Percentiles rank a stretch among this genome's conserved stretches.
phyloP scores from a whole-genome alignment of 202 grass and related monocot species.

The Dendrocalamus latiflorus region DNA sequence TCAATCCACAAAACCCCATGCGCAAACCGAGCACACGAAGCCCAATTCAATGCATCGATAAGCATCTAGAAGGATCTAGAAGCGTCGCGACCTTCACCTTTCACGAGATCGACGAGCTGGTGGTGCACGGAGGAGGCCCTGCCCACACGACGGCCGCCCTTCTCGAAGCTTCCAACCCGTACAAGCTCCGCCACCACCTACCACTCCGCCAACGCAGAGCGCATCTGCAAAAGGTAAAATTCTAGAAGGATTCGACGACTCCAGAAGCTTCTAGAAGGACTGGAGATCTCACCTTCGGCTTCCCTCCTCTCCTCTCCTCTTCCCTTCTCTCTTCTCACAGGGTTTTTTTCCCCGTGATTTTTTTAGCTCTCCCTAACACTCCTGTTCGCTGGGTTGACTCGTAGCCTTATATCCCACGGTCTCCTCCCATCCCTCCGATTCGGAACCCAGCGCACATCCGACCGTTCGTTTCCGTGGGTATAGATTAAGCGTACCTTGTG shows the following conservation, averaged over 20 bases:
- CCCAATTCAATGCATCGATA: neutral
- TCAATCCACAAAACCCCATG: neutral
- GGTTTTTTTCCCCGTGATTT: constrained; percentile 16
- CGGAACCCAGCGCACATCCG: neutral
- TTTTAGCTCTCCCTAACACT: constrained; percentile 20
- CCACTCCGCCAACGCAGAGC: neutral
- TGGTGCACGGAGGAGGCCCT: constrained; percentile 14
- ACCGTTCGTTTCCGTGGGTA: neutral
- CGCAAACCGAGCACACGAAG: neutral
- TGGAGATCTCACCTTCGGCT: constrained; percentile 29
- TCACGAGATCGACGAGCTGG: constrained; percentile 34
- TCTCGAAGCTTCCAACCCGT: neutral
- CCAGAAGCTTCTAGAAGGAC: constrained; percentile 5
- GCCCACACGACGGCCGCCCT: neutral
- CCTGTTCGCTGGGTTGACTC: constrained; percentile 37
- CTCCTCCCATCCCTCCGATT: constrained; percentile 7
- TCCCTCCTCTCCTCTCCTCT: constrained; percentile 10
- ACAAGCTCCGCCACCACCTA: constrained; percentile 15
- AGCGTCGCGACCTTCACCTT: constrained; percentile 5
- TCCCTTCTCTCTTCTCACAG: constrained; percentile 10
- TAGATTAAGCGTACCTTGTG: neutral
- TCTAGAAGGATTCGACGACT: neutral
- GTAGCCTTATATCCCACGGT: constrained; percentile 30
- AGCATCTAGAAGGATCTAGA: neutral
- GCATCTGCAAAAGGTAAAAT: neutral